phyloP scores from a whole-genome alignment of 2,329 filamentous ascomycete species.

The Chaetomiaceae sp. region DNA sequence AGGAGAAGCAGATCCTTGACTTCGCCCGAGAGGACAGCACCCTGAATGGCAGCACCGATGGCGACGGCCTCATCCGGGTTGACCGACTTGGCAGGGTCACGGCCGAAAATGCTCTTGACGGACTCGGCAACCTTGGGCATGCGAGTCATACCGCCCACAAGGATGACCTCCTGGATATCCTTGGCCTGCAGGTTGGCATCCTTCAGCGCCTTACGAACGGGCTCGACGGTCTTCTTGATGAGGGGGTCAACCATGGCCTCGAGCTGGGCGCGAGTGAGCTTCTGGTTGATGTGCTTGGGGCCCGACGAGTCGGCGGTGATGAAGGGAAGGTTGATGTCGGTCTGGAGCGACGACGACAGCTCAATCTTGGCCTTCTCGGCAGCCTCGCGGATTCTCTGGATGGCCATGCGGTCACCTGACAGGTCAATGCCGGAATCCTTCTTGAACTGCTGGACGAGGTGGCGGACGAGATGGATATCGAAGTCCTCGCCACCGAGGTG shows the following conservation, averaged over 20 bases:
- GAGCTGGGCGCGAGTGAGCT: slow-evolving; percentile 87
- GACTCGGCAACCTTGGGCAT: slow-evolving; percentile 98
- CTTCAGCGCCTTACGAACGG: slow-evolving; percentile 94
- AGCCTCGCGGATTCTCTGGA: slow-evolving; percentile 97
- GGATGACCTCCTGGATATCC: slow-evolving; percentile 95
- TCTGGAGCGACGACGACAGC: slow-evolving; percentile 88
- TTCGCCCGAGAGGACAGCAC: slow-evolving; percentile 92
- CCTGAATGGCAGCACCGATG: slow-evolving; percentile 95
- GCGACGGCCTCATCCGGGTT: slow-evolving; percentile 98
- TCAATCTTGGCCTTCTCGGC: slow-evolving; percentile 99
- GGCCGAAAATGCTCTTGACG: slow-evolving; percentile 93
- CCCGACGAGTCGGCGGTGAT: slow-evolving; percentile 94
- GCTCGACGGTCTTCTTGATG: slow-evolving; percentile 79
- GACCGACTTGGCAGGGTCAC: slow-evolving; percentile 94
- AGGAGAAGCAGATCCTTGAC: slow-evolving; percentile 93
- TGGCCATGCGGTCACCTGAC: slow-evolving; percentile 90
- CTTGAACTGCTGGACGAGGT: slow-evolving; percentile 95
- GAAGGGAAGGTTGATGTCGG: slow-evolving; percentile 97
- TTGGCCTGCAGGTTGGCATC: slow-evolving; percentile 85
- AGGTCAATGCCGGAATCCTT: slow-evolving; percentile 89
- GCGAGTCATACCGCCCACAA: slow-evolving; percentile 98
- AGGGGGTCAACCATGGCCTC: slow-evolving; percentile 89
- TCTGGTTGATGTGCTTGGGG: slow-evolving; percentile 96
- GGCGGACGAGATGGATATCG: slow-evolving; percentile 87
- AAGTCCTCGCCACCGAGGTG: slow-evolving; percentile 98